Evolutionary conservation across 495 filamentous ascomycete species (phyloP).

Genomic region (Glutinoglossum americanum): DNA sequence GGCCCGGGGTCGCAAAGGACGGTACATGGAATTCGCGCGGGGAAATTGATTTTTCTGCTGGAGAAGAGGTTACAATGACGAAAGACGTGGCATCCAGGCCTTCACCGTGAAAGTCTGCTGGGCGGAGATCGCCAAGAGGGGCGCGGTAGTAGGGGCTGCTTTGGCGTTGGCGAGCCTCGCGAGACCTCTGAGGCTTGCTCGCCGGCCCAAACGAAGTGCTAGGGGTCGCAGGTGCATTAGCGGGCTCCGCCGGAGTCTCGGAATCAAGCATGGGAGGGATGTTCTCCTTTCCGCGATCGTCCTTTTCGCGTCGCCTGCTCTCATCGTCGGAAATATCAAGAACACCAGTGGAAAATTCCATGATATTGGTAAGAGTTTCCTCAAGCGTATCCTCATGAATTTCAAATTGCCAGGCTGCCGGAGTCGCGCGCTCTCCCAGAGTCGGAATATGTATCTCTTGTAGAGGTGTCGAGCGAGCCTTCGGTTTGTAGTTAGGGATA

Average conservation of each 20-base stretch:
- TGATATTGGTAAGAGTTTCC: constrained; percentile 71
- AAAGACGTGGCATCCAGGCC: not conserved
- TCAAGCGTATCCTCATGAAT: constrained; percentile 86
- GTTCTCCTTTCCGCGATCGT: constrained; percentile 74
- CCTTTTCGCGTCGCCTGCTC: constrained; percentile 15
- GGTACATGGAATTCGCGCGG: not conserved
- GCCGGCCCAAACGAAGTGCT: not conserved
- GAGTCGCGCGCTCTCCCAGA: constrained; percentile 21
- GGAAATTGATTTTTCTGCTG: not conserved
- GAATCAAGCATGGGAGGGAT: constrained; percentile 34
- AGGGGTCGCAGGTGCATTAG: not conserved
- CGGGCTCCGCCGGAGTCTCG: not conserved
- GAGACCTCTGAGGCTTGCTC: not conserved
- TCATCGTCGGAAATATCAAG: constrained; percentile 66
- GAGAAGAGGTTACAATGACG: not conserved
- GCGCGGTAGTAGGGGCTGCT: constrained; percentile 1
- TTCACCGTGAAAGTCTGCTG: not conserved
- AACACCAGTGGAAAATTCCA: constrained; percentile 70
- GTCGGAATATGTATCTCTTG: constrained; percentile 9
- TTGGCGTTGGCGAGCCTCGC: not conserved
- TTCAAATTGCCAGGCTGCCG: constrained; percentile 67
- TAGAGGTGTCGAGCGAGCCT: constrained; percentile 5
- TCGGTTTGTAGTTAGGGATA: constrained; percentile 29
- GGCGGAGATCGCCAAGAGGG: constrained; percentile 2
- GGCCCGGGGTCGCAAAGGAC: not conserved